Evolutionary conservation across 805 yeast species (phyloP).

Genomic region (Maudiozyma serrabonitensis): DNA sequence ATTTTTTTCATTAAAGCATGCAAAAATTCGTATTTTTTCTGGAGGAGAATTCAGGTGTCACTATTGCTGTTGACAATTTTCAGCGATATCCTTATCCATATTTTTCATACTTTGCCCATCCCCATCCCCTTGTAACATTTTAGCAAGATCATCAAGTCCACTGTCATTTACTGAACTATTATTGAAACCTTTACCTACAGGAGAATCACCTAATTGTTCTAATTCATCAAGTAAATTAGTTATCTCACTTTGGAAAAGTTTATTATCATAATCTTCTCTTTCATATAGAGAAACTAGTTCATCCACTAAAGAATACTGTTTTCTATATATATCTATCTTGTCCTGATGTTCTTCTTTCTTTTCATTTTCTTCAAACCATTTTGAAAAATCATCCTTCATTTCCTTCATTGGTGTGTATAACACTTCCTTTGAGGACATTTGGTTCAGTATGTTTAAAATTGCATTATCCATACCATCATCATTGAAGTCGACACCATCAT

Average conservation of each 20-base stretch:
- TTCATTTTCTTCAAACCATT: constrained; percentile 51
- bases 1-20: no score
- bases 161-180: constrained; percentile 3
- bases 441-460: constrained; percentile 66
- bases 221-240: constrained; percentile 22
- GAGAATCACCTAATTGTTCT: constrained; percentile 27
- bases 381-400: constrained; percentile 60
- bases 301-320: constrained; percentile 53
- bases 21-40: not conserved
- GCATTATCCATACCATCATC: constrained; percentile 45
- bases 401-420: constrained; percentile 84
- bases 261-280: constrained; percentile 39
- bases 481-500: constrained; percentile 21
- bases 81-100: constrained; percentile 23
- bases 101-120: constrained; percentile 14
- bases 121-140: constrained; percentile 20
- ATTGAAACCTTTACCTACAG: constrained; percentile 20
- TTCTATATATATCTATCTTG: constrained; percentile 44
- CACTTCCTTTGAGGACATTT: constrained; percentile 75
- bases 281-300: constrained; percentile 63
- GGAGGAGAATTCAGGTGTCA: not conserved
- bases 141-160: constrained; percentile 14
- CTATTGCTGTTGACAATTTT: constrained; percentile 25
- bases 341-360: constrained; percentile 34
- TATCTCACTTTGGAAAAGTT: constrained; percentile 13